These are phyloP conservation scores for Strobilomyces dryophilus DNA, from an alignment of 768 basidiomycete species.

Conservation along the genomic window DNA sequence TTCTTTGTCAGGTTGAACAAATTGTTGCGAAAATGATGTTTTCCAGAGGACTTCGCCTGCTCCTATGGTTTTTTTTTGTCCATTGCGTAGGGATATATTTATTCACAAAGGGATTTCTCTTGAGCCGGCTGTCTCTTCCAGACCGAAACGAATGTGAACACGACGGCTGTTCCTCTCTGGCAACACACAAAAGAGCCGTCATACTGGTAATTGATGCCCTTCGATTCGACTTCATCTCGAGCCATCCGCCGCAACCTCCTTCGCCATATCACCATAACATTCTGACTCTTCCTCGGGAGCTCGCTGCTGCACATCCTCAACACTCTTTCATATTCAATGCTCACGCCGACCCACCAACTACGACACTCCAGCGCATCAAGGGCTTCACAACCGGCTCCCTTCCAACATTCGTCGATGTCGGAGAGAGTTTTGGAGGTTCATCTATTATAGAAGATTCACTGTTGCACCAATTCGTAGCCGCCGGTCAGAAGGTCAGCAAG, in stretches of 20 bases:
- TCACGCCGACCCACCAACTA: slow-evolving; percentile 91
- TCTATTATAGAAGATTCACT: slow-evolving; percentile 87
- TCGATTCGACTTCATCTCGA: slow-evolving; percentile 89
- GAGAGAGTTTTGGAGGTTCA: slow-evolving; percentile 86
- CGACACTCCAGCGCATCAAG: slow-evolving; percentile 93
- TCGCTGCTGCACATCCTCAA: slow-evolving; percentile 58
- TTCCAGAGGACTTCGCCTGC: slow-evolving; percentile 21
- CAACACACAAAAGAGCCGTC: slow-evolving; percentile 77
- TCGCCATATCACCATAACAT: slow-evolving; percentile 79
- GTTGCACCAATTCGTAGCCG: slow-evolving; percentile 61
- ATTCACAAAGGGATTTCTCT: slow-evolving; percentile 89
- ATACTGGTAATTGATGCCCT: slow-evolving; percentile 89
- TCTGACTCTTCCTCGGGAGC: slow-evolving; percentile 70
- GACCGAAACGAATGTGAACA: slow-evolving; percentile 49
- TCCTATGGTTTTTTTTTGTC: slow-evolving; percentile 59
- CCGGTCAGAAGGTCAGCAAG: slow-evolving; percentile 53
- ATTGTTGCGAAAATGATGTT: slow-evolving; percentile 19
- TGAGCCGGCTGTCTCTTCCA: slow-evolving; percentile 53
- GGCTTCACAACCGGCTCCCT: slow-evolving; percentile 92
- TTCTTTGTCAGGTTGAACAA: neutral
- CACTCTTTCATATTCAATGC: slow-evolving; percentile 87
- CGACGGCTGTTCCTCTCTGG: slow-evolving; percentile 34
- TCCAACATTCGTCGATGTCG: slow-evolving; percentile 94
- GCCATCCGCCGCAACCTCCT: slow-evolving; percentile 49
- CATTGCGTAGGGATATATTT: slow-evolving; percentile 82